Evolutionary conservation across 129 eudicot species (phyloP), one percentile per base, ranked within the genome.

Genomic region (Flaveria sonorensis): DNA sequence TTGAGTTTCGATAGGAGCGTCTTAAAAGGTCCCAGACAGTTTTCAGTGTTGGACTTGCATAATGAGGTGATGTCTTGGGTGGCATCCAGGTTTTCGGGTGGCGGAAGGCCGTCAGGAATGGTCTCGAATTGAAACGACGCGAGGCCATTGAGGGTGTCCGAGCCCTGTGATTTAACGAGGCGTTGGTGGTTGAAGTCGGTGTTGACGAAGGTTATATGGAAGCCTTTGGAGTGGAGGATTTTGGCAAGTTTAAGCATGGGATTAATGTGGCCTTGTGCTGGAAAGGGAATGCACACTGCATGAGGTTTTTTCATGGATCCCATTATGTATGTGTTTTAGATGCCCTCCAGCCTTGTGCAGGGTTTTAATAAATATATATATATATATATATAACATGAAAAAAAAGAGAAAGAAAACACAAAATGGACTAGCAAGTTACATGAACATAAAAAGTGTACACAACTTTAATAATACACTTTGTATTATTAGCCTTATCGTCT

Each of bases 191-290:
- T 86, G 77, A 48, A 65, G 66, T 86, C n/a, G n/a, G n/a, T n/a
- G n/a, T n/a, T n/a, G n/a, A n/a, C n/a, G n/a, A n/a, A n/a, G n/a
- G n/a, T n/a, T 81, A 3, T 69, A 80, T 72, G 74, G 70, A 85
- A 85, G 43, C 88, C 88, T n/a, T 60, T 68, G 57, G 43, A 51
- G 16, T 85, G 83, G 28, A 86, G 84, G n/a, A 86, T 74, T 48
- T 57, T 73, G 5, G 90, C 87, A 13, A 86, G 82, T 7, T 76
- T 73, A 0, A 83, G 70, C 75, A 87, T 79, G 10, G 88, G 88
- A 74, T 80, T 85, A 0, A 86, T 81, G 68, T 86, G 86, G 50
- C 90, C 87, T 57, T 86, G 90, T 32, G 90, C 84, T 23, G 88
- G 88, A 79, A 73, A 84, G 5, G 90, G 90, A 24, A 87, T 39